These are phyloP conservation scores for Cladosporium austrohemisphaericum DNA, from an alignment of 2,329 filamentous ascomycete genomes.

Conservation along the genomic window DNA sequence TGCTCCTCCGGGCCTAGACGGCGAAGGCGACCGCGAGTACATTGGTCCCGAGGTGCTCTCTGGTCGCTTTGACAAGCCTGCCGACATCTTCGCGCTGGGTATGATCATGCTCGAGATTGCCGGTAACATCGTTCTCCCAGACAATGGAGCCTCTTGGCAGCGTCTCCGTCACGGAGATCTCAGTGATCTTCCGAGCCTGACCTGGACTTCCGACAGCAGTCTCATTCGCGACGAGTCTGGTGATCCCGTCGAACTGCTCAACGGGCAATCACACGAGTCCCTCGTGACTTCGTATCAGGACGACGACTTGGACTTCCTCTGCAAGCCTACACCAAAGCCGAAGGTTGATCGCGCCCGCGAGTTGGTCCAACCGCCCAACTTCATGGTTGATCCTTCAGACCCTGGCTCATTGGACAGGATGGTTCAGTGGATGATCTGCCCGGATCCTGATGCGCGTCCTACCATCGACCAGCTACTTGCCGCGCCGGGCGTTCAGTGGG, in stretches of 20 bases:
- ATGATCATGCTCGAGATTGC: slow-evolving; percentile 93
- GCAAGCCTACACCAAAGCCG: slow-evolving; percentile 25
- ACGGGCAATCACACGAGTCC: slow-evolving; percentile 27
- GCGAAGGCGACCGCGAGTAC: slow-evolving; percentile 93
- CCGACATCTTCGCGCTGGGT: slow-evolving; percentile 90
- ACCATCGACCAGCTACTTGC: slow-evolving; percentile 68
- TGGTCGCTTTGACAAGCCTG: slow-evolving; percentile 82
- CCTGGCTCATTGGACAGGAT: slow-evolving; percentile 75
- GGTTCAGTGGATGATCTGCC: slow-evolving; percentile 82
- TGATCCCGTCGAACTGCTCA: slow-evolving; percentile 47
- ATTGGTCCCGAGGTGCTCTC: slow-evolving; percentile 89
- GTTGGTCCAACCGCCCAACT: slow-evolving; percentile 68
- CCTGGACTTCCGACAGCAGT: slow-evolving; percentile 68
- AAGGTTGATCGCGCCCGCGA: slow-evolving; percentile 43
- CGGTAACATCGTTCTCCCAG: slow-evolving; percentile 87
- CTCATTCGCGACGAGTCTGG: slow-evolving; percentile 72
- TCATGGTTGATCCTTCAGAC: slow-evolving; percentile 78
- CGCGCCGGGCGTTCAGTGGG: slow-evolving; percentile 74
- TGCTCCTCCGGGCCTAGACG: slow-evolving; percentile 70
- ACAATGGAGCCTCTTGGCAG: slow-evolving; percentile 89
- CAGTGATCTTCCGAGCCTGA: slow-evolving; percentile 81
- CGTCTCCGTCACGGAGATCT: slow-evolving; percentile 85
- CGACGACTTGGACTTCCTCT: slow-evolving; percentile 38
- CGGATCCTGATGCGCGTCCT: slow-evolving; percentile 69
- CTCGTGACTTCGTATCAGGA: slow-evolving; percentile 28